Conservation (phyloP, 768 basidiomycete species). For the Suillus ampliporus region DNA sequence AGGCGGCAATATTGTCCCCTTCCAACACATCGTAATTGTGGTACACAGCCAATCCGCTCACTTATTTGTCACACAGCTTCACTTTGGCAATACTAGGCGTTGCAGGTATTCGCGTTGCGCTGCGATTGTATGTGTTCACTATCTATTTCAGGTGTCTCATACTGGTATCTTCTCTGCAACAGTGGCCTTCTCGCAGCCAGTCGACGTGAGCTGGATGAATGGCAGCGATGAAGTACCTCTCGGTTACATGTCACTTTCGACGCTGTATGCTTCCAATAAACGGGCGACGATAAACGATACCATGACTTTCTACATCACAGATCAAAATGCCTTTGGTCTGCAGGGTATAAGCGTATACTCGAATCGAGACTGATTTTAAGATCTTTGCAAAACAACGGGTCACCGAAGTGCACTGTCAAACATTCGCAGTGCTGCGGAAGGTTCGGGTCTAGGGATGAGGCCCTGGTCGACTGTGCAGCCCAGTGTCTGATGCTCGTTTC, state of each 20-base stretch:
- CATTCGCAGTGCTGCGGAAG: too few species aligned
- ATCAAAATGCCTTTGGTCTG: slow-evolving; percentile 63
- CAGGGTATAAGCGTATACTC: too few species aligned
- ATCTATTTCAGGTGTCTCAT: slow-evolving; percentile 58
- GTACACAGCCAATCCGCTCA: slow-evolving; percentile 10
- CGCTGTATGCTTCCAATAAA: slow-evolving; percentile 56
- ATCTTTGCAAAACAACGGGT: too few species aligned
- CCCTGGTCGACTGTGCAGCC: neutral
- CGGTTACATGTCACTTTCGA: slow-evolving; percentile 57
- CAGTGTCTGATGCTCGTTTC: neutral
- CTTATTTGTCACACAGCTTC: slow-evolving; percentile 47
- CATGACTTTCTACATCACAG: slow-evolving; percentile 58
- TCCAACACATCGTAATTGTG: slow-evolving; percentile 55
- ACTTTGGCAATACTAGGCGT: slow-evolving; percentile 55
- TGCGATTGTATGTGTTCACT: slow-evolving; percentile 1
- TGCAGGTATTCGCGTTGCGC: slow-evolving; percentile 39
- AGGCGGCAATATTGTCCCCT: slow-evolving; percentile 56
- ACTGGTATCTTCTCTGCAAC: slow-evolving; percentile 68
- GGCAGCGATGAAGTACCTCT: slow-evolving; percentile 52
- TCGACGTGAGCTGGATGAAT: slow-evolving; percentile 64
- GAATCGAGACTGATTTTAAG: too few species aligned
- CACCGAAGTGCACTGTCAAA: too few species aligned
- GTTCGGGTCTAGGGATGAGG: neutral
- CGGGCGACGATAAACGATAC: slow-evolving; percentile 68
- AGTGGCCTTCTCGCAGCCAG: slow-evolving; percentile 62